A percentile compares a stretch with the other conserved stretches of the same genome.
Conservation (phyloP, 768 basidiomycete genomes). For the Glaciozyma martinii region DNA sequence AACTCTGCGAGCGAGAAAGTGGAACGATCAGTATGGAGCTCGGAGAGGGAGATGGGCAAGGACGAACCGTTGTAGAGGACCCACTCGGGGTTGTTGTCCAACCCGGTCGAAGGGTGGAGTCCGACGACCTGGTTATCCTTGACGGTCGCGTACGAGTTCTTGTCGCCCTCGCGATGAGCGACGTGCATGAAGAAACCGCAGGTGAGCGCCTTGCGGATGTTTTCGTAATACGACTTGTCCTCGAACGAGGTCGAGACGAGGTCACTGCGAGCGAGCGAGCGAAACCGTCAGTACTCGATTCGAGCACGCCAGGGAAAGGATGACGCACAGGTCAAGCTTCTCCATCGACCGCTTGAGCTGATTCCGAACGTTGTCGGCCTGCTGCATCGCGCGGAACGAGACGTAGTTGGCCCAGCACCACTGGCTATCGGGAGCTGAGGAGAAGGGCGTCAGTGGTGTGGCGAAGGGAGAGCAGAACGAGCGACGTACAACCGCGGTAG, state of each 20-base stretch:
- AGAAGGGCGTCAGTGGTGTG: neutral
- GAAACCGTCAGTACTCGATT: neutral
- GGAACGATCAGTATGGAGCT: neutral
- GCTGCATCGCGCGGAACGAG: conserved; percentile 66
- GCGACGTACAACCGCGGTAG: conserved; percentile 63
- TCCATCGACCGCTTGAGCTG: conserved; percentile 90
- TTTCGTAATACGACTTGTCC: conserved; percentile 59
- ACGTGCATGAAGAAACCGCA: conserved; percentile 98
- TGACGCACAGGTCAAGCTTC: conserved; percentile 37
- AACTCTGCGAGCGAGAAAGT: conserved; percentile 61
- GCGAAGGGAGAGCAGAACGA: neutral
- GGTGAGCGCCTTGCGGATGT: conserved; percentile 72
- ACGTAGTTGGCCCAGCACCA: conserved; percentile 92
- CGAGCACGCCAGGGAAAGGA: neutral
- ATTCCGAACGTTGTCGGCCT: conserved; percentile 86
- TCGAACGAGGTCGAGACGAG: conserved; percentile 57
- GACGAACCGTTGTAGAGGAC: conserved; percentile 33
- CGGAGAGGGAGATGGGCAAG: neutral
- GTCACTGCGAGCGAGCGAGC: conserved; percentile 39
- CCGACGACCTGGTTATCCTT: conserved; percentile 88
- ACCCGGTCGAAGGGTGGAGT: conserved; percentile 77
- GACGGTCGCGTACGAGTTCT: conserved; percentile 68
- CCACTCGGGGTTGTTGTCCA: conserved; percentile 61
- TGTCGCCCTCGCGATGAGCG: conserved; percentile 87
- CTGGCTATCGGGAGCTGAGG: conserved; percentile 51